phyloP scores from a whole-genome alignment of 257 asterid species.

The Schizonepeta tenuifolia region DNA sequence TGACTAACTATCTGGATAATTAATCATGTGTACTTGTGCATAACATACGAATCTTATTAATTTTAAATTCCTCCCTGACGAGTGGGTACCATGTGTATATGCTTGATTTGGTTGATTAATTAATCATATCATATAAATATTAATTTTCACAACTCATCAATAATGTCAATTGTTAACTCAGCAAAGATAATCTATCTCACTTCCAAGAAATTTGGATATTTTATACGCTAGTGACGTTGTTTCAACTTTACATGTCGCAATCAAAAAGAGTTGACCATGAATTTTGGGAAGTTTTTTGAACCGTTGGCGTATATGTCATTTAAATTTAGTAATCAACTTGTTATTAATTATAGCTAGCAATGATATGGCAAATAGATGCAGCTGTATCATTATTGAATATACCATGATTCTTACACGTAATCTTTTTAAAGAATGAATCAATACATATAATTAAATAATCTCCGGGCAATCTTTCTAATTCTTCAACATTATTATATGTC shows the following conservation, averaged over 20 bases:
- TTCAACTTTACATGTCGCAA: slow-evolving; percentile 22
- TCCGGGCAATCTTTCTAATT: neutral
- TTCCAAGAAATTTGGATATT: slow-evolving; percentile 30
- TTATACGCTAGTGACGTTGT: neutral
- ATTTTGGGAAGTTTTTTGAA: neutral
- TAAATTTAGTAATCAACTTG: neutral
- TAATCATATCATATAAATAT: neutral
- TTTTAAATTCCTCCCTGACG: neutral
- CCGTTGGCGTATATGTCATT: neutral
- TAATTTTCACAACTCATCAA: neutral
- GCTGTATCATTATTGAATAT: slow-evolving; percentile 28
- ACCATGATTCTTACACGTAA: slow-evolving; percentile 22
- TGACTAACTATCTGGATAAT: neutral
- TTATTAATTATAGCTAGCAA: neutral
- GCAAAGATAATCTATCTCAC: slow-evolving; percentile 8
- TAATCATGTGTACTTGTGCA: neutral
- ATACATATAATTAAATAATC: neutral
- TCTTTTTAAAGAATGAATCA: neutral
- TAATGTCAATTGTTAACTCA: neutral
- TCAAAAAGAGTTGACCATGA: slow-evolving; percentile 11
- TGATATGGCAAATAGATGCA: neutral
- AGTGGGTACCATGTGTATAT: neutral
- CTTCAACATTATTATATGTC: neutral
- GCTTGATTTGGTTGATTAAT: neutral
- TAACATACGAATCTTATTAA: neutral